Evolutionary conservation across 169 alveolate genomes (phyloP), one percentile per base, ranked within the genome.

Genomic region (Eimeria maxima): DNA sequence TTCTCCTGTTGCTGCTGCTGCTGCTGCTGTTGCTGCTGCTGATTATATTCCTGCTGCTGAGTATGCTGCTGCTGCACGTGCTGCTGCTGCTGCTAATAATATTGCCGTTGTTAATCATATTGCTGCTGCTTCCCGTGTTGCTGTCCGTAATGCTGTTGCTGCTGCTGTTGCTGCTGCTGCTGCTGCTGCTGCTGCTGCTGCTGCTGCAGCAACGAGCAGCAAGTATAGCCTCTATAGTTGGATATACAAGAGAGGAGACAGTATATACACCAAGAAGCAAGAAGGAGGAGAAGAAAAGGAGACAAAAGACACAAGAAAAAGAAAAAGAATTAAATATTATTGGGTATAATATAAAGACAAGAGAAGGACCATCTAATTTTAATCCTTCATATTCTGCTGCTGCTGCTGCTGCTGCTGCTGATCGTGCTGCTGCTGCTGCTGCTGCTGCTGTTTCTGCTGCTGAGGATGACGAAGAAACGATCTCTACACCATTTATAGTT

Each of bases 341-440:
- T 2, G 95, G 95, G 55, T 91, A 91, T 42, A 91, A 53, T 13
- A 91, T 83, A 42, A 91, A 91, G 22, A 91, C 95, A 38, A 91
- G 95, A 20, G 60, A 84, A 27, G 81, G 67, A 22, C 95, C 95
- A 29, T 38, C 91, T 4, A 91, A 29, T 38, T 55, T 27, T 69
- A 76, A 16, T 24, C 65, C 67, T 2, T 53, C 67, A 45, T 45
- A 24, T 11, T 29, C 84, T 7, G 80, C 91, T 20, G 71, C 53
- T 7, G 87, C 91, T 47, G 69, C 71, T 57, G 47, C 91, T 18
- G 67, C 71, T 47, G 45, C 95, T 18, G 45, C 50, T 8, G 90
- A 67, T 29, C 42, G 24, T 60, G 71, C 71, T 74, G 60, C 86
- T 44, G 33, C 86, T 74, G 60, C 60, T 74, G 60, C 24, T 1